Percentiles rank a stretch among this genome's conserved stretches.
These are phyloP conservation scores for Podospora pseudocomata DNA, from an alignment of 495 filamentous ascomycete genomes.

Conservation along the genomic window DNA sequence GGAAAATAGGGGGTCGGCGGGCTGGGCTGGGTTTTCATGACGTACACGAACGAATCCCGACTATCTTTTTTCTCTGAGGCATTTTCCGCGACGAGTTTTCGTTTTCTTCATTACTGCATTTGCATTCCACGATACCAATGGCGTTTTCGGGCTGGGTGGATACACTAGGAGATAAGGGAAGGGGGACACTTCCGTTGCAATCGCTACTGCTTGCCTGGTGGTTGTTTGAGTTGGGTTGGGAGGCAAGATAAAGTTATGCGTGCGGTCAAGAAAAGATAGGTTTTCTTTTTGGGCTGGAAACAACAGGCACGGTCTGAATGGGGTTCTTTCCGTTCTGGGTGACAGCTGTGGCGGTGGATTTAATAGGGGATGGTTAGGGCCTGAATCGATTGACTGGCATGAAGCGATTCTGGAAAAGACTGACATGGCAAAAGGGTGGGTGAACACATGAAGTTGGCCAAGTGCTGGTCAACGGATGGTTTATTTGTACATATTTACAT, in stretches of 20 bases:
- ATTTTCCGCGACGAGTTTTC: constrained; percentile 15
- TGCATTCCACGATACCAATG: constrained; percentile 33
- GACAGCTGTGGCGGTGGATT: not conserved
- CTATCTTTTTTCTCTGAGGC: constrained; percentile 10
- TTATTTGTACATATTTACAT: not conserved
- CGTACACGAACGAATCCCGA: constrained; percentile 20
- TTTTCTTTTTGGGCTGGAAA: not conserved
- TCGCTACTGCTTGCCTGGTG: not conserved
- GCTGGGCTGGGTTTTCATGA: constrained; percentile 14
- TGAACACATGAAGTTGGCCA: not conserved
- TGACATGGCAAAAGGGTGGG: not conserved
- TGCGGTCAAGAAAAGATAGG: not conserved
- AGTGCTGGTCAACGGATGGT: not conserved
- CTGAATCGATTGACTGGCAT: not conserved
- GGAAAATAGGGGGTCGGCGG: not conserved
- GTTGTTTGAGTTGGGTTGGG: not conserved
- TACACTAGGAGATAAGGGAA: not conserved
- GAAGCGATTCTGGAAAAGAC: not conserved
- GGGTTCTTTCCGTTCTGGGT: not conserved
- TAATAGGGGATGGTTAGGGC: not conserved
- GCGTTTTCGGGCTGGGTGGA: constrained; percentile 22
- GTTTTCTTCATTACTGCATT: constrained; percentile 16
- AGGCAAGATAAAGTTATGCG: not conserved
- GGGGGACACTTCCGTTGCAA: not conserved
- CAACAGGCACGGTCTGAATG: not conserved